Percentiles rank a stretch among this genome's conserved stretches.
Evolutionary conservation across 2,329 filamentous ascomycete genomes (phyloP).

Genomic region (Pseudogymnoascus sp.): DNA sequence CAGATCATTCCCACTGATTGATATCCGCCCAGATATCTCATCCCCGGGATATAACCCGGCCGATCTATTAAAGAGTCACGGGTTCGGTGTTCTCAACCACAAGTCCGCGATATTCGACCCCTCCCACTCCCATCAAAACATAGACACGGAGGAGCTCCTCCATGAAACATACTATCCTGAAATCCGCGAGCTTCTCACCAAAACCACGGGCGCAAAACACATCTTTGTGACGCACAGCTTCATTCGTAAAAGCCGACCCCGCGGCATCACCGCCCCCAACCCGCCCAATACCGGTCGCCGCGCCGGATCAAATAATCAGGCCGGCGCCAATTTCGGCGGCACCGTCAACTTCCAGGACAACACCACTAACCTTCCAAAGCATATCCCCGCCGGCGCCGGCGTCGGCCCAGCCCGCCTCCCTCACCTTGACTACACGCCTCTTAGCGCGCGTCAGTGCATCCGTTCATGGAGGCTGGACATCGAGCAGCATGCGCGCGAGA

Average conservation of each 20-base stretch:
- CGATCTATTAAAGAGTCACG: neutral
- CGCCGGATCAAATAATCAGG: neutral
- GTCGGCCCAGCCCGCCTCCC: neutral
- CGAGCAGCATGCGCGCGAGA: neutral
- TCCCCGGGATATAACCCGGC: neutral
- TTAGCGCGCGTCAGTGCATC: neutral
- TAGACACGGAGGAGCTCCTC: neutral
- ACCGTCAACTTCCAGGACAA: neutral
- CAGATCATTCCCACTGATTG: neutral
- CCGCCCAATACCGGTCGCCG: neutral
- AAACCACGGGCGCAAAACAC: neutral
- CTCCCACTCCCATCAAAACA: neutral
- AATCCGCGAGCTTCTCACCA: neutral
- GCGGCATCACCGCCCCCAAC: neutral
- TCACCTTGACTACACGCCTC: neutral
- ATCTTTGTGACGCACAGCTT: neutral
- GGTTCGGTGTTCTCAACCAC: neutral
- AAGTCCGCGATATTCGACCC: neutral
- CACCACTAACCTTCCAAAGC: neutral
- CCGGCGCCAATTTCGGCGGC: neutral
- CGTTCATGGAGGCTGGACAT: neutral
- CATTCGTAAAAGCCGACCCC: neutral
- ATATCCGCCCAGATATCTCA: neutral
- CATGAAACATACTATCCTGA: conserved; percentile 2
- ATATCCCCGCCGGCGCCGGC: neutral